phyloP scores from a whole-genome alignment of 768 basidiomycete species.

The Lyophyllum atratum region DNA sequence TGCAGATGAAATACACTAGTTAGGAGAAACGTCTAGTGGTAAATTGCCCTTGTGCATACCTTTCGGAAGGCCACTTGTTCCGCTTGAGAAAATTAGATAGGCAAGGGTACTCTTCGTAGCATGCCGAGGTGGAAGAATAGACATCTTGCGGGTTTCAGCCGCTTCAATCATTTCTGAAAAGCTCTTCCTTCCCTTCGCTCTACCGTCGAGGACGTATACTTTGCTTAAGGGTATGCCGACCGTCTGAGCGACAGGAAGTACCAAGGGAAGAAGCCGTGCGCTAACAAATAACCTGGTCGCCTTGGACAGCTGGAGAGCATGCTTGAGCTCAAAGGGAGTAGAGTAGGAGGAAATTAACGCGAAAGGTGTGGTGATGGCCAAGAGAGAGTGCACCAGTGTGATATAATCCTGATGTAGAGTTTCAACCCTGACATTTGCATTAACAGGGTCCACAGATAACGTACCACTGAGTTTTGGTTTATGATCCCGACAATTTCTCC shows the following conservation, averaged over 20 bases:
- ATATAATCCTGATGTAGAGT: slow-evolving; percentile 49
- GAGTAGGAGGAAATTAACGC: slow-evolving; percentile 54
- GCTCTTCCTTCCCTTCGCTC: slow-evolving; percentile 37
- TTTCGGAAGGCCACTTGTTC: slow-evolving; percentile 26
- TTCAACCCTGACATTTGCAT: background rate
- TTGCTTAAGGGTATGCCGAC: slow-evolving; percentile 37
- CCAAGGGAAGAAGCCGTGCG: slow-evolving; percentile 42
- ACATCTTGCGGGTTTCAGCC: slow-evolving; percentile 23
- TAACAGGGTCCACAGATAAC: slow-evolving; percentile 17
- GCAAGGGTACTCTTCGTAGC: slow-evolving; percentile 21
- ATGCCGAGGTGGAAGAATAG: slow-evolving; percentile 2
- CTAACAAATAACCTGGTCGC: slow-evolving; percentile 58
- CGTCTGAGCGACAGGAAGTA: slow-evolving; percentile 38
- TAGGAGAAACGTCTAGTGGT: background rate
- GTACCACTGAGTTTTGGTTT: slow-evolving; percentile 68
- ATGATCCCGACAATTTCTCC: slow-evolving; percentile 70
- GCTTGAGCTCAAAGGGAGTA: slow-evolving; percentile 57
- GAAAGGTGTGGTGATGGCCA: slow-evolving; percentile 53
- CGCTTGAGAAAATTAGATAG: slow-evolving; percentile 25
- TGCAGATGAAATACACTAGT: slow-evolving; percentile 21
- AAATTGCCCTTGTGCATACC: slow-evolving; percentile 9
- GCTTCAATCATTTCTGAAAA: slow-evolving; percentile 42
- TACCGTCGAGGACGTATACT: slow-evolving; percentile 51
- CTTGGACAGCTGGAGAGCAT: slow-evolving; percentile 47
- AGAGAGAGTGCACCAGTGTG: slow-evolving; percentile 48